Base-by-base conservation (phyloP, 495 filamentous ascomycete species). In the Penicillium herquei region DNA sequence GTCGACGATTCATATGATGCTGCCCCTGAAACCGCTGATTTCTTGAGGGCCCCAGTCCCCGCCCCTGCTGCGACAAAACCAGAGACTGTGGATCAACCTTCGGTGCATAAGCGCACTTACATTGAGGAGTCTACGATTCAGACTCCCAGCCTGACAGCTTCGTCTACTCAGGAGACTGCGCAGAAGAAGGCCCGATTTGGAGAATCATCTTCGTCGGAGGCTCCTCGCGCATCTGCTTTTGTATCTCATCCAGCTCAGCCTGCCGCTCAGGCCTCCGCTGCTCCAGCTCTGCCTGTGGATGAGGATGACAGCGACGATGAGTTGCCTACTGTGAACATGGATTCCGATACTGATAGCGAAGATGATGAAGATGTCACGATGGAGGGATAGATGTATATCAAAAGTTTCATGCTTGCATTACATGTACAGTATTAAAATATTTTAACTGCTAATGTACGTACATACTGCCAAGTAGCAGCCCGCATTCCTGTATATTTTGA, bases 231-330 rank as follows among this genome's bases (percentile, higher is more conserved):
- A 57, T 13, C 30, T 37, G 39, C 51, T 14, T 62, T 62, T 30
- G 35, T 41, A 13, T 45, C 51, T 51, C 52, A 46, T 31, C 39
- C 30, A 32, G 26, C 18, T 13, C 49, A 39, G 34, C 32, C 54
- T 50, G 40, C 49, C 17, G 39, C 58, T 6, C 61, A 61, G 18
- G 51, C 47, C 12, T 31, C 64, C 30, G 43, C 54, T 14, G 41
- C 56, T 14, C 9, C 53, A 26, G 56, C 47, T 1, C 50, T 59
- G 7, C 40, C 51, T 3, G 39, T 55, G 32, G 40, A 56, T 44
- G 72, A 66, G 6, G 77, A 78, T 41, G 77, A 77, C 13, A 80
- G 77, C 40, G 77, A 75, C 16, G 78, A 78, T 54, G 78, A 80
- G 49, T 57, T 81, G 59, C 78, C 78, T 9, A 69, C 75, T 0